Evolutionary conservation across 2,329 filamentous ascomycete species (phyloP).

Genomic region (Fusarium abutilonis): DNA sequence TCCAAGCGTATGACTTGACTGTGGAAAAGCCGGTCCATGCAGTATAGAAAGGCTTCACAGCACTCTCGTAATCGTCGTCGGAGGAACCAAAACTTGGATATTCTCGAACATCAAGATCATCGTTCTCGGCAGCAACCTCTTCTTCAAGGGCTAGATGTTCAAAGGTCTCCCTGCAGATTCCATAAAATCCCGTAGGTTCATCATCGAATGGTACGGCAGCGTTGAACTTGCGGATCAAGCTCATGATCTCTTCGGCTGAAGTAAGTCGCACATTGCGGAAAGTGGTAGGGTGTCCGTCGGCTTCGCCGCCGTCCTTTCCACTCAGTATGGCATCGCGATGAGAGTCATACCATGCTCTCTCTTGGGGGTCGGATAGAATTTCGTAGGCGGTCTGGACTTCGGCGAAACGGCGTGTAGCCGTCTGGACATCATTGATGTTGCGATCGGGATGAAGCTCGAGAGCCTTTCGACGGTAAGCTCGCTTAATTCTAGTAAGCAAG

Average conservation of each 20-base stretch:
- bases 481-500: constrained; percentile 76
- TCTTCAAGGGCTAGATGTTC: constrained; percentile 84
- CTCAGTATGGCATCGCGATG: constrained; percentile 86
- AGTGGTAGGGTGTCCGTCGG: constrained; percentile 64
- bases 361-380: constrained; percentile 93
- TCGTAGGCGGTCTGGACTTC: constrained; percentile 95
- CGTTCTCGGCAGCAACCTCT: constrained; percentile 75
- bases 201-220: constrained; percentile 82
- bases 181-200: constrained; percentile 84
- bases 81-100: constrained; percentile 87
- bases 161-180: constrained; percentile 79
- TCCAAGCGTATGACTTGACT: constrained; percentile 87
- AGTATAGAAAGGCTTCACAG: constrained; percentile 83
- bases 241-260: constrained; percentile 80
- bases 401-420: constrained; percentile 85
- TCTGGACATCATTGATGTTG: constrained; percentile 86
- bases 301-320: constrained; percentile 63
- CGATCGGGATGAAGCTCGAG: constrained; percentile 95
- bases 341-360: constrained; percentile 97
- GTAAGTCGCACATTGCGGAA: constrained; percentile 78
- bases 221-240: constrained; percentile 83
- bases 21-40: constrained; percentile 86
- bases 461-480: constrained; percentile 89
- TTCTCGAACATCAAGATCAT: constrained; percentile 65
- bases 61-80: constrained; percentile 77